Evolutionary conservation across 805 yeast species (phyloP).

Genomic region (Ogataea trehalophila): DNA sequence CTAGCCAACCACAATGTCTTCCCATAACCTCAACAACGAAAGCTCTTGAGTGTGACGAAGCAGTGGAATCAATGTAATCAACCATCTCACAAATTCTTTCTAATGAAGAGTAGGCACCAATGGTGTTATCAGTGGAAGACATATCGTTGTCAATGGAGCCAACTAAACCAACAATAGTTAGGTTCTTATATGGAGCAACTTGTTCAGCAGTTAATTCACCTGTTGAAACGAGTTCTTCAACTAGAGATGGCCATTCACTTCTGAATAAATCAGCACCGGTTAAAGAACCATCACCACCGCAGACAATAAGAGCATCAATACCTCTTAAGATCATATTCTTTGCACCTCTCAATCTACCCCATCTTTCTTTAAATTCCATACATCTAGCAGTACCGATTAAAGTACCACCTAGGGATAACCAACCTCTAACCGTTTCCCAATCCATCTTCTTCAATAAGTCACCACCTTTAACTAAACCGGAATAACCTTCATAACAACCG

Average conservation of each 20-base stretch:
- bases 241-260: slow-evolving; percentile 87
- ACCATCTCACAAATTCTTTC: slow-evolving; percentile 91
- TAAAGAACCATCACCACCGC: slow-evolving; percentile 98
- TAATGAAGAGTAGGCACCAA: slow-evolving; percentile 92
- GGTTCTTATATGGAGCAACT: slow-evolving; percentile 56
- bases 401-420: slow-evolving; percentile 91
- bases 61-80: slow-evolving; percentile 97
- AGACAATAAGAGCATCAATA: slow-evolving; percentile 89
- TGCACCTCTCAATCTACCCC: slow-evolving; percentile 81
- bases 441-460: slow-evolving; percentile 64
- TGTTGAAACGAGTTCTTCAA: slow-evolving; percentile 60
- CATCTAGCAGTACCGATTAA: slow-evolving; percentile 95
- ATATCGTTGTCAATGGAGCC: slow-evolving; percentile 98
- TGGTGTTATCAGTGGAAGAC: slow-evolving; percentile 95
- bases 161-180: slow-evolving; percentile 89
- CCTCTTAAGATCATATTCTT: slow-evolving; percentile 81
- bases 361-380: slow-evolving; percentile 75
- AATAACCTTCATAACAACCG: slow-evolving; percentile 92
- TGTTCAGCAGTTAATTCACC: slow-evolving; percentile 55
- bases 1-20: slow-evolving; percentile 99
- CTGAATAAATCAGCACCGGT: slow-evolving; percentile 97
- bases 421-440: slow-evolving; percentile 96
- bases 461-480: slow-evolving; percentile 89
- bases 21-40: slow-evolving; percentile 99
- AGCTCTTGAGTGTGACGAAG: slow-evolving; percentile 94